Base-by-base conservation (phyloP, 2,329 filamentous ascomycete genomes). In the Rhynchosporium agropyri region DNA sequence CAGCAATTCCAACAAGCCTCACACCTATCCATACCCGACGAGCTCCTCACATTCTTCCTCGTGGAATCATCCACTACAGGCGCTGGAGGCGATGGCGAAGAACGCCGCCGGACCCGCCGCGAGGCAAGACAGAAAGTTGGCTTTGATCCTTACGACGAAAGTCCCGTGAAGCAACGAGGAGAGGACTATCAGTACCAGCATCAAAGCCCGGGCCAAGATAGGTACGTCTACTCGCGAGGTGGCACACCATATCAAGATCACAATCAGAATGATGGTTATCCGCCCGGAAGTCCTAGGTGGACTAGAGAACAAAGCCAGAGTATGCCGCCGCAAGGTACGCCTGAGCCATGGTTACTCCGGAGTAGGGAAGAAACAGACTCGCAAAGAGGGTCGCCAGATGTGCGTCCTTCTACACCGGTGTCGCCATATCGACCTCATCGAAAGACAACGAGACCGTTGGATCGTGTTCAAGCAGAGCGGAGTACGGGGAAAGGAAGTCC, bases 1-100 rank as follows among this genome's bases (percentile, higher is more conserved):
- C 89, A 91, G 73, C 89, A 91, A 78, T 90, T 90, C 75, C 85
- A 89, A 68, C 89, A 91, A 78, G 81, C 84, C 60, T 88, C 87
- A 0, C 89, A 91, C 69, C 83, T 91, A 12, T 81, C 86, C 43
- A 89, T 91, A 64, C 85, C 84, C 20, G 89, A 91, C 73, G 88
- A 91, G 71, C 80, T 90, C 1, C 81, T 91, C 9, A 90, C 87
- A 70, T 90, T 91, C 78, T 91, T 91, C 79, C 80, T 91, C 8
- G 83, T 85, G 65, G 87, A 90, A 70, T 84, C 83, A 10, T 84
- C 84, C 38, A 86, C 85, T 2, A 89, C 87, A 0, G 88, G 87
- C 33, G 84, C 86, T 1, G 87, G 86, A 3, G 80, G 81, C 4
- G 84, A 89, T 68, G 79, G 84, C 4, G 80, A 87, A 38, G 79